Evolutionary conservation across 108 stramenopile species (phyloP).

Genomic region (Pseudonitzschia multiseries): DNA sequence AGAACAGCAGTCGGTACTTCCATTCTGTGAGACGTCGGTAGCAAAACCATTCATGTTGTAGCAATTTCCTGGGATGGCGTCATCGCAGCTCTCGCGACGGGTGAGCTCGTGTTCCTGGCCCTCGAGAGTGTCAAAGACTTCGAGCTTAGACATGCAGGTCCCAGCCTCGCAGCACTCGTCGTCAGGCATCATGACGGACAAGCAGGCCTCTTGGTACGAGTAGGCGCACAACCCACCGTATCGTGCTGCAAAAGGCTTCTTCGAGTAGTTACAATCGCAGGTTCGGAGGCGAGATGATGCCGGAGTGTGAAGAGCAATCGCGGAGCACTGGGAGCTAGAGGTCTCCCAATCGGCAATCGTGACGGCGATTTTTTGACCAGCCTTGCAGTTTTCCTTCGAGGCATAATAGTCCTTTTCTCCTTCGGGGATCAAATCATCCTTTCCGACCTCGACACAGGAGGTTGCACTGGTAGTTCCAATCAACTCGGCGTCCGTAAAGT

Average conservation of each 20-base stretch:
- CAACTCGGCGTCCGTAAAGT: not conserved
- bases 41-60: slow-evolving; percentile 6
- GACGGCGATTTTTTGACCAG: not conserved
- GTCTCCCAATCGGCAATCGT: not conserved
- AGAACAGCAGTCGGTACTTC: not conserved
- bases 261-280: slow-evolving; percentile 7
- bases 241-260: not conserved
- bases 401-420: not conserved
- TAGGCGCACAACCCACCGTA: not conserved
- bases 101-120: not conserved
- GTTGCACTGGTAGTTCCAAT: slow-evolving; percentile 3
- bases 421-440: too few relatives aligned
- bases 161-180: slow-evolving; percentile 4
- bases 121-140: not conserved
- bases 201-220: not conserved
- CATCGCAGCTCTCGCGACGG: slow-evolving; percentile 1
- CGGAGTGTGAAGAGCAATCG: not conserved
- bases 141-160: slow-evolving; percentile 11
- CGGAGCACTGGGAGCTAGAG: not conserved
- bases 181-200: not conserved
- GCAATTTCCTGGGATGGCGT: slow-evolving; percentile 1
- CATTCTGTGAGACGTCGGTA: not conserved
- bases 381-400: not conserved
- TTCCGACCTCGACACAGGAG: not conserved
- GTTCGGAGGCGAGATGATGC: slow-evolving; percentile 2